Evolutionary conservation across 306 rosid species (phyloP).

Genomic region (Rosa rugosa): DNA sequence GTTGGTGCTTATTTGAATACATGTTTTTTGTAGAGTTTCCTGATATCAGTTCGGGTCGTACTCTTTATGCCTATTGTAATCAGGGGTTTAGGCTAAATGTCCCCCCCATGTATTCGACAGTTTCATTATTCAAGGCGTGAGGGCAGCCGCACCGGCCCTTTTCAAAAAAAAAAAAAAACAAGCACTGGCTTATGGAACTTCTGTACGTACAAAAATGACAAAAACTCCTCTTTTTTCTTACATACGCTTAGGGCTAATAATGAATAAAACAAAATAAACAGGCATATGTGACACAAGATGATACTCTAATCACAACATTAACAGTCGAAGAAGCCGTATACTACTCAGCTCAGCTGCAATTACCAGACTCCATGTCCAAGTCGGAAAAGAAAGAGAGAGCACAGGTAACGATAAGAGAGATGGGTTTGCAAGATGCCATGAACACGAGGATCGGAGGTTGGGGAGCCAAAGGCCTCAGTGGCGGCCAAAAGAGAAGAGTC

Average conservation of each 20-base stretch:
- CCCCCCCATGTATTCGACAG: too few species aligned
- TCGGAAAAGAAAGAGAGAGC: slow-evolving; percentile 66
- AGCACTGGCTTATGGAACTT: slow-evolving; percentile 43
- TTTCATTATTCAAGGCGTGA: too few species aligned
- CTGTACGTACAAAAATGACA: slow-evolving; percentile 24
- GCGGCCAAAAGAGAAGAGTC: slow-evolving; percentile 70
- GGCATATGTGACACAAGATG: slow-evolving; percentile 60
- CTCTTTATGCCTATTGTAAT: too few species aligned
- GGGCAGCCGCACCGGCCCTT: too few species aligned
- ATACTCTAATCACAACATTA: slow-evolving; percentile 33
- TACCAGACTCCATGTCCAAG: slow-evolving; percentile 56
- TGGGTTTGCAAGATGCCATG: slow-evolving; percentile 61
- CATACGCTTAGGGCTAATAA: not conserved
- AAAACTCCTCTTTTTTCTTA: too few species aligned
- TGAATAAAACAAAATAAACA: not conserved
- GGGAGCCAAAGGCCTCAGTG: slow-evolving; percentile 60
- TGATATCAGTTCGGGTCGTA: too few species aligned
- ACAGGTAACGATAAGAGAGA: slow-evolving; percentile 52
- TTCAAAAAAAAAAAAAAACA: too few species aligned
- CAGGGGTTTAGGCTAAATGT: too few species aligned
- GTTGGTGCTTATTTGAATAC: too few species aligned
- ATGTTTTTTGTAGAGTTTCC: too few species aligned
- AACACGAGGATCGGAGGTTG: slow-evolving; percentile 67
- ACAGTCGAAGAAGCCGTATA: slow-evolving; percentile 56
- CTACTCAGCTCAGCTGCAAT: slow-evolving; percentile 64